These are phyloP conservation scores for Globisporangium sylvaticum DNA, from an alignment of 352 stramenopile genomes.

Conservation along the genomic window DNA sequence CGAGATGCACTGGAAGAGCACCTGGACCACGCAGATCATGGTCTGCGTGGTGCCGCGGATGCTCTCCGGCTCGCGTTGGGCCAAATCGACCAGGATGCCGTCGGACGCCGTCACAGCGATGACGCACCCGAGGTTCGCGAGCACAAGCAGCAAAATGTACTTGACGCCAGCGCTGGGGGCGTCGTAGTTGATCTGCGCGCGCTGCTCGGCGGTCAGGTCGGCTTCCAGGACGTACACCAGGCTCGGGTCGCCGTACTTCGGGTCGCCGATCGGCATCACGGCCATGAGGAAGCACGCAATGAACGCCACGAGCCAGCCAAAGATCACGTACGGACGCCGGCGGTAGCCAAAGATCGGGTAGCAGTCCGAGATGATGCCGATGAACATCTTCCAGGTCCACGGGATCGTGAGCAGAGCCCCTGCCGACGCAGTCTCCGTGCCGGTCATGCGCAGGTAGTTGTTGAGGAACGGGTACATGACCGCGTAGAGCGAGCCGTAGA, in stretches of 20 bases:
- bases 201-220: constrained; percentile 33
- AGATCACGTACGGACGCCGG: constrained; percentile 56
- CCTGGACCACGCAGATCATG: constrained; percentile 39
- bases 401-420: constrained; percentile 53
- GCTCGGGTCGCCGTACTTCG: constrained; percentile 52
- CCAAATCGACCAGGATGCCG: constrained; percentile 54
- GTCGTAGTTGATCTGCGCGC: constrained; percentile 9
- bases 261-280: constrained; percentile 27
- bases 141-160: constrained; percentile 51
- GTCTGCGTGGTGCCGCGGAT: constrained; percentile 51
- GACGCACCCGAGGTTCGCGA: constrained; percentile 54
- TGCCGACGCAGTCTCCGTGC: constrained; percentile 34
- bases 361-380: constrained; percentile 44
- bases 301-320: constrained; percentile 49
- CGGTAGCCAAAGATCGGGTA: constrained; percentile 39
- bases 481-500: constrained; percentile 41
- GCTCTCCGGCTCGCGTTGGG: constrained; percentile 49
- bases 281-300: constrained; percentile 39
- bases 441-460: constrained; percentile 49
- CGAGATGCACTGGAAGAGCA: no score
- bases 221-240: constrained; percentile 24
- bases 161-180: constrained; percentile 37
- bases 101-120: constrained; percentile 44
- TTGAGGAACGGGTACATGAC: constrained; percentile 52
- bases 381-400: constrained; percentile 77